A percentile compares a stretch with the other conserved stretches of the same genome.
phyloP scores from a whole-genome alignment of 345 rosid genomes.

The Angophora floribunda region DNA sequence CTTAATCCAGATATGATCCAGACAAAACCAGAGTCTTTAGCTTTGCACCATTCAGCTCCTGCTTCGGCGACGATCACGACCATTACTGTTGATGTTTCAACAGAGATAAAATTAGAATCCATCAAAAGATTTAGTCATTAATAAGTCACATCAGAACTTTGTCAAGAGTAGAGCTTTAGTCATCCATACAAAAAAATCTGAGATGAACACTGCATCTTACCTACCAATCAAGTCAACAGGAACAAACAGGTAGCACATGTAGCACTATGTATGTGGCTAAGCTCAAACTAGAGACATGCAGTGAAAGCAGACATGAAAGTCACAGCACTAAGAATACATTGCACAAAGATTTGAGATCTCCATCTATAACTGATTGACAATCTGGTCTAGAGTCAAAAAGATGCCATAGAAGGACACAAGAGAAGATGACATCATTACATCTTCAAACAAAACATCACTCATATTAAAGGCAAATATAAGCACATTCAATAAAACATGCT shows the following conservation, averaged over 20 bases:
- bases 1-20: slow-evolving; percentile 28
- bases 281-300: background rate
- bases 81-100: slow-evolving; percentile 50
- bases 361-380: background rate
- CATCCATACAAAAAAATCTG: background rate
- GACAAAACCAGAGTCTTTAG: slow-evolving; percentile 5
- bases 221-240: background rate
- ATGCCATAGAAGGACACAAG: background rate
- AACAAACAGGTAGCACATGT: background rate
- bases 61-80: slow-evolving; percentile 78
- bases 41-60: slow-evolving; percentile 53
- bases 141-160: background rate
- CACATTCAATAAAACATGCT: background rate
- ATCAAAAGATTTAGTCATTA: background rate
- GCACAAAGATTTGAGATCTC: background rate
- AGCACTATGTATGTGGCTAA: background rate
- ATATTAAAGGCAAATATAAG: background rate
- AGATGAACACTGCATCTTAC: background rate
- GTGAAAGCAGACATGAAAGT: background rate
- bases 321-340: background rate
- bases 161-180: background rate
- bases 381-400: background rate
- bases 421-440: background rate
- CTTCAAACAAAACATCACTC: background rate
- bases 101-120: background rate